A percentile compares a stretch with the other conserved stretches of the same genome.
phyloP scores from a whole-genome alignment of 345 rosid species.

The Luvunga scandens region DNA sequence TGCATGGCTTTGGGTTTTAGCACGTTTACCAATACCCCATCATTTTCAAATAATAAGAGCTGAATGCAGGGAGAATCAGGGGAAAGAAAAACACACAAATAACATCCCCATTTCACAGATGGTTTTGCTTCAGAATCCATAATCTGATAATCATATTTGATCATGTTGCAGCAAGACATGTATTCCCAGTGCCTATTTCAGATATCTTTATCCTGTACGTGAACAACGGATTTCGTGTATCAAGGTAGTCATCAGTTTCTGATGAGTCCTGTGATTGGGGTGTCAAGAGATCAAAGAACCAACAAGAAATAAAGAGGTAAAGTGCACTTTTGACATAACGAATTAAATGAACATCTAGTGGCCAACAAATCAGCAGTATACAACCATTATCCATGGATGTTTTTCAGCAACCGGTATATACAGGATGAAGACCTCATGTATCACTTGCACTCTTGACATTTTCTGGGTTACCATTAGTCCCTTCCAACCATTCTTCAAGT shows the following conservation, averaged over 20 bases:
- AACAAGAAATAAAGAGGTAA: neutral
- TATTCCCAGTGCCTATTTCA: neutral
- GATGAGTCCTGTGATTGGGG: neutral
- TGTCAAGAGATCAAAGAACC: neutral
- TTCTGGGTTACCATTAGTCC: constrained; percentile 28
- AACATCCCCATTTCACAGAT: neutral
- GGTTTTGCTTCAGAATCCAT: constrained; percentile 1
- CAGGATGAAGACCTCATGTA: constrained; percentile 10
- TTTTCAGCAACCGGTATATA: constrained; percentile 16
- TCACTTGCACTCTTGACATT: constrained; percentile 1
- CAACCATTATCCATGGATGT: neutral
- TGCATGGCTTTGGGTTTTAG: too few species aligned
- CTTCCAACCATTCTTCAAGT: constrained; percentile 78
- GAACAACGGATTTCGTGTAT: neutral
- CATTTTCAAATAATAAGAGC: neutral
- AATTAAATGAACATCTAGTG: neutral
- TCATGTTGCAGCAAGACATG: neutral
- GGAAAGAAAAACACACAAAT: too few species aligned
- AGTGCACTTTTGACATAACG: neutral
- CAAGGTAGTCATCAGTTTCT: neutral
- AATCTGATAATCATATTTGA: neutral
- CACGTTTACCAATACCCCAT: too few species aligned
- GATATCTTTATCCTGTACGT: neutral
- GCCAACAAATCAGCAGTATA: neutral
- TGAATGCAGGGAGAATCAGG: too few species aligned